A percentile compares a stretch with the other conserved stretches of the same genome.
Conservation (phyloP, 768 basidiomycete species). For the Tricholoma bakamatsutake region DNA sequence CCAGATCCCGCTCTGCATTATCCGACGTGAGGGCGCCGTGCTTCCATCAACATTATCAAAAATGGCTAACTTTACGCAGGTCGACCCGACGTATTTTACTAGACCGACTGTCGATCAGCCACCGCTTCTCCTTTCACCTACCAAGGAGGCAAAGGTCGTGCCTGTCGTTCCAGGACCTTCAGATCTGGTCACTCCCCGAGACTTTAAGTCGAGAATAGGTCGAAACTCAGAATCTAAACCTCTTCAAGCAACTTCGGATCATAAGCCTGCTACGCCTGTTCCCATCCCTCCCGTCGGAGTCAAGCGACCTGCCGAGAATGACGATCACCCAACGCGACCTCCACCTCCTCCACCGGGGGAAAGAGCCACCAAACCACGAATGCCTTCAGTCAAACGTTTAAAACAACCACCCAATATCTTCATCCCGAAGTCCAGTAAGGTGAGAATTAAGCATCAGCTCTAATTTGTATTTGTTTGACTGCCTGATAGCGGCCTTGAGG, state of each 20-base stretch:
- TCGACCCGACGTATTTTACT: constrained; percentile 23
- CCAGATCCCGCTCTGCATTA: constrained; percentile 56
- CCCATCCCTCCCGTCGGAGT: not conserved
- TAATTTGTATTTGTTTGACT: not conserved
- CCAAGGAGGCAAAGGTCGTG: constrained; percentile 6
- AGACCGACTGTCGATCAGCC: constrained; percentile 6
- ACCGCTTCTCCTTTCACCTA: constrained; percentile 17
- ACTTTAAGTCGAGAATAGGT: constrained; percentile 8
- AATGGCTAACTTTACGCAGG: constrained; percentile 12
- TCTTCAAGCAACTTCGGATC: not conserved
- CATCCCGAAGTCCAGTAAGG: constrained; percentile 50
- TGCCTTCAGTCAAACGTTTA: constrained; percentile 26
- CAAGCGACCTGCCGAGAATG: not conserved
- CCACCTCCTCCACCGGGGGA: not conserved
- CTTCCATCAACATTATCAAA: not conserved
- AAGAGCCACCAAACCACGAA: not conserved
- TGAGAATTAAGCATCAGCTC: not conserved
- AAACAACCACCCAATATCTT: constrained; percentile 44
- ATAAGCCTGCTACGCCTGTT: not conserved
- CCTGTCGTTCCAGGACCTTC: constrained; percentile 11
- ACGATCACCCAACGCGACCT: not conserved
- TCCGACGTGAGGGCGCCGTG: constrained; percentile 45
- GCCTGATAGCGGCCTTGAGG: constrained; percentile 3
- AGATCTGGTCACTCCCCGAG: constrained; percentile 15
- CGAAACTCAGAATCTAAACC: not conserved